Base-by-base conservation (phyloP, 257 asterid genomes). In the Thymus mandschuricus region DNA sequence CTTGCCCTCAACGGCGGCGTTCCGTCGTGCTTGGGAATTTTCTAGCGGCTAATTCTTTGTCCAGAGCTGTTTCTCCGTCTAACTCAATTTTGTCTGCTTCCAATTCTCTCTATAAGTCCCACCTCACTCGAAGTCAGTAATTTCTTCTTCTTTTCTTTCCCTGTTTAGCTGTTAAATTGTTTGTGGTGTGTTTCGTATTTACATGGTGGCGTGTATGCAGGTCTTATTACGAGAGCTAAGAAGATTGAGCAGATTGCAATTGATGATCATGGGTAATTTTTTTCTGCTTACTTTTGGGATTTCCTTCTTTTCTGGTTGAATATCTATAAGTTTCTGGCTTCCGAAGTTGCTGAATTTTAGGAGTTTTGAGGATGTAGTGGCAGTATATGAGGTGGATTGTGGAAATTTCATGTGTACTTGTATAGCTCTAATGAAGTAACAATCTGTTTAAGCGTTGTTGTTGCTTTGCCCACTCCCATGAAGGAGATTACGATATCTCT, bases 231-330 rank as follows among this genome's bases (percentile, higher is more conserved):
- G 27, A 85, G 96, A 77, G 84, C 97, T 68, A 94, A 94, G 76
- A 82, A 78, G 68, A 69, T 83, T 58, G 79, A 78, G 69, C 71
- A 80, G 63, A 83, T 89, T 41, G 85, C 77, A 76, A 82, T 82
- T 55, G 86, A 75, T n/a, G 96, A 88, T 81, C 97, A 91, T 76
- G 91, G 98, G 98, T 94, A 79, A 80, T 79, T 70, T 62, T 43
- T 31, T 60, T 57, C 38, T 29, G 45, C 60, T 4, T 43, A 12
- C 56, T 64, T 40, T 75, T 38, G 8, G 7, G 13, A 15, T 60
- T 55, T 60, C 40, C 11, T 27, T 57, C 33, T 15, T 29, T 28
- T 45, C 49, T 44, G 3, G 41, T 13, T 60, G 30, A n/a, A 28
- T 12, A 52, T 64, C n/a, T 10, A 4, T 64, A 1, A 21, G 43